These are phyloP conservation scores for Furcasterigmium sp. DNA, from an alignment of 2,329 filamentous ascomycete genomes.

Conservation along the genomic window DNA sequence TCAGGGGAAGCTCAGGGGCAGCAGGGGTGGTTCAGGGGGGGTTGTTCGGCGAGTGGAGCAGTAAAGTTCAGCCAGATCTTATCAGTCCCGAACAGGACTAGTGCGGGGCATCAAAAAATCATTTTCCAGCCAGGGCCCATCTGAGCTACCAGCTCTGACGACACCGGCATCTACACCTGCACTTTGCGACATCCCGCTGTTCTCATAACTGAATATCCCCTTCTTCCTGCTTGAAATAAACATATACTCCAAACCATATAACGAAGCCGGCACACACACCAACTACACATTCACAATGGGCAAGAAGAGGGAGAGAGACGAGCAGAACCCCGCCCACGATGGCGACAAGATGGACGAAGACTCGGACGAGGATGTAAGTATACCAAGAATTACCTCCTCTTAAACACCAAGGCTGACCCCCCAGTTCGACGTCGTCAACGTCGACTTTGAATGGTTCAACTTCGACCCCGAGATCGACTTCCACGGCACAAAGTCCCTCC, in stretches of 20 bases:
- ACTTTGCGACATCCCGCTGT: not conserved
- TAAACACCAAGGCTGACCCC: constrained; percentile 10
- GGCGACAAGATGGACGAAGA: constrained; percentile 46
- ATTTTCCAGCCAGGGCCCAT: too few relatives aligned
- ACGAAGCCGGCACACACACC: too few relatives aligned
- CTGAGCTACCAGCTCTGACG: not conserved
- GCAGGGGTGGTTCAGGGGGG: too few relatives aligned
- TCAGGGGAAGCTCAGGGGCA: too few relatives aligned
- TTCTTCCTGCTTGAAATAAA: not conserved
- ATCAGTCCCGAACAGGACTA: constrained; percentile 25
- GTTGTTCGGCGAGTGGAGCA: too few relatives aligned
- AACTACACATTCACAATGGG: constrained; percentile 31
- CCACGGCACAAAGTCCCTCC: constrained; percentile 83
- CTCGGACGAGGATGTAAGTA: constrained; percentile 48
- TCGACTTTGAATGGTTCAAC: constrained; percentile 99
- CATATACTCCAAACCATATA: accelerated
- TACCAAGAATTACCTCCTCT: not conserved
- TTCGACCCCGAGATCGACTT: constrained; percentile 87
- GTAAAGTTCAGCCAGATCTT: too few relatives aligned
- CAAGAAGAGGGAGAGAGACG: constrained; percentile 45
- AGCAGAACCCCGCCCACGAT: constrained; percentile 36
- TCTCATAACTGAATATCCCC: not conserved
- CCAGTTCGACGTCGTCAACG: constrained; percentile 81
- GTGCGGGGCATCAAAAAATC: constrained; percentile 29
- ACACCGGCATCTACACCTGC: not conserved